Percentiles rank a stretch among this genome's conserved stretches.
Evolutionary conservation across 352 stramenopile genomes (phyloP).

Genomic region (Nothophytophthora sp.): DNA sequence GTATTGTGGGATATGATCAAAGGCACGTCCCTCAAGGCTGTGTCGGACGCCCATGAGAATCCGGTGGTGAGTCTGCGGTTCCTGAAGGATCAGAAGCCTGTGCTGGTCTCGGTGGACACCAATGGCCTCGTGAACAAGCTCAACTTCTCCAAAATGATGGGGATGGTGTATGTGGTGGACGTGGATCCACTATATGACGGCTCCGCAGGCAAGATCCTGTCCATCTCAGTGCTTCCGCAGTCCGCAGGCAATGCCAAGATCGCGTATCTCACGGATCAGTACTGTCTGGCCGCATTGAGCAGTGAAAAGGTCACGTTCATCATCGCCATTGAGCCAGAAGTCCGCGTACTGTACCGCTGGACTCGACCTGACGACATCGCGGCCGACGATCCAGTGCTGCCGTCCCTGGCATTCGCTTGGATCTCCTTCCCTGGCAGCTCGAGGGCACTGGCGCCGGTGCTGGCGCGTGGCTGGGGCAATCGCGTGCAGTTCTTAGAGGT

Average conservation of each 20-base stretch:
- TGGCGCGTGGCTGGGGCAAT: slow-evolving; percentile 93
- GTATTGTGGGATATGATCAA: slow-evolving; percentile 98
- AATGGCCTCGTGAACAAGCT: slow-evolving; percentile 95
- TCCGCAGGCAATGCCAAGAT: slow-evolving; percentile 85
- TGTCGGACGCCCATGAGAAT: slow-evolving; percentile 91
- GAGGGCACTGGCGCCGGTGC: slow-evolving; percentile 84
- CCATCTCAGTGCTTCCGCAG: slow-evolving; percentile 78
- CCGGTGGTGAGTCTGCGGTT: slow-evolving; percentile 86
- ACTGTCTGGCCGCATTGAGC: slow-evolving; percentile 78
- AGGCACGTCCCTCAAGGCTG: slow-evolving; percentile 88
- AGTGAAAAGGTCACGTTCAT: slow-evolving; percentile 96
- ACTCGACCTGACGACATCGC: slow-evolving; percentile 74
- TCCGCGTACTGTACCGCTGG: slow-evolving; percentile 96
- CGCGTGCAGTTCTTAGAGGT: slow-evolving; percentile 93
- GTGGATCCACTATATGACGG: slow-evolving; percentile 96
- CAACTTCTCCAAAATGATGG: slow-evolving; percentile 95
- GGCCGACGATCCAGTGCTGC: slow-evolving; percentile 78
- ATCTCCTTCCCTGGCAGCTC: slow-evolving; percentile 88
- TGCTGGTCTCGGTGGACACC: slow-evolving; percentile 81
- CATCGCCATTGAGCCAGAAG: slow-evolving; percentile 94
- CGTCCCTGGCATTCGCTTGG: slow-evolving; percentile 95
- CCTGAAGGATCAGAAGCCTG: slow-evolving; percentile 85
- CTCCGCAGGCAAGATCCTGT: slow-evolving; percentile 88
- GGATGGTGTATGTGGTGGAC: slow-evolving; percentile 93
- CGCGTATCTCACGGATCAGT: slow-evolving; percentile 84